A percentile compares a stretch with the other conserved stretches of the same genome.
These are phyloP conservation scores for Gleditsia sinensis DNA, from an alignment of 306 rosid species.

Conservation along the genomic window DNA sequence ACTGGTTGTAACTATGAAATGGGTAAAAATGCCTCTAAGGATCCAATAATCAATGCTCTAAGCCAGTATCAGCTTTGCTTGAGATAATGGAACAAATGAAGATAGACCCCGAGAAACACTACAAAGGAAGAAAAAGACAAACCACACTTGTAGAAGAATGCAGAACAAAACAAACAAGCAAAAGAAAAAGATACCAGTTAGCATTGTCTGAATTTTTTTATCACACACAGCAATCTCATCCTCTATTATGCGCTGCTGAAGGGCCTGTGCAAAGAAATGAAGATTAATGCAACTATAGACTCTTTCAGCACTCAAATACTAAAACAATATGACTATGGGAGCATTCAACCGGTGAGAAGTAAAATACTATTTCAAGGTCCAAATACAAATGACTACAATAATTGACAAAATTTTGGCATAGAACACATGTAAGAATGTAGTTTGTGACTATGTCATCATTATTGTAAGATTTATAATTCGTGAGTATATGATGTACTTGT, in stretches of 20 bases:
- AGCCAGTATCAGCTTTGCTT: conserved; percentile 21
- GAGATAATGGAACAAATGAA: conserved; percentile 6
- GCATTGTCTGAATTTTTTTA: conserved; percentile 54
- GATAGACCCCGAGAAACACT: conserved; percentile 17
- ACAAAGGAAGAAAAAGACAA: background rate
- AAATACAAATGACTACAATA: conserved; percentile 1
- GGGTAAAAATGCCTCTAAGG: background rate
- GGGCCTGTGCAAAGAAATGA: conserved; percentile 56
- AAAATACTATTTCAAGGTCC: conserved; percentile 13
- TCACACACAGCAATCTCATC: conserved; percentile 71
- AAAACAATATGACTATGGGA: background rate
- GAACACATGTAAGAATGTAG: too few relatives aligned
- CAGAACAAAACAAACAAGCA: conserved; percentile 28
- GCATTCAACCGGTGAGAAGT: background rate
- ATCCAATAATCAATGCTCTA: conserved; percentile 10
- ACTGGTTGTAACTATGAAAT: conserved; percentile 1
- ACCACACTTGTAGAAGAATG: background rate
- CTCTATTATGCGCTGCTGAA: conserved; percentile 63
- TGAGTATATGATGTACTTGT: background rate
- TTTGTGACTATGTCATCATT: background rate
- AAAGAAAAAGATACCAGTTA: conserved; percentile 51
- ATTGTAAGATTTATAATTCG: conserved; percentile 2
- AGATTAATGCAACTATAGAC: conserved; percentile 7
- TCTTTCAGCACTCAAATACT: conserved; percentile 28
- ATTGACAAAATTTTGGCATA: too few relatives aligned